Evolutionary conservation across 352 stramenopile genomes (phyloP), one percentile per base, ranked within the genome.

Genomic region (Hyaloperonospora arabidopsidis): DNA sequence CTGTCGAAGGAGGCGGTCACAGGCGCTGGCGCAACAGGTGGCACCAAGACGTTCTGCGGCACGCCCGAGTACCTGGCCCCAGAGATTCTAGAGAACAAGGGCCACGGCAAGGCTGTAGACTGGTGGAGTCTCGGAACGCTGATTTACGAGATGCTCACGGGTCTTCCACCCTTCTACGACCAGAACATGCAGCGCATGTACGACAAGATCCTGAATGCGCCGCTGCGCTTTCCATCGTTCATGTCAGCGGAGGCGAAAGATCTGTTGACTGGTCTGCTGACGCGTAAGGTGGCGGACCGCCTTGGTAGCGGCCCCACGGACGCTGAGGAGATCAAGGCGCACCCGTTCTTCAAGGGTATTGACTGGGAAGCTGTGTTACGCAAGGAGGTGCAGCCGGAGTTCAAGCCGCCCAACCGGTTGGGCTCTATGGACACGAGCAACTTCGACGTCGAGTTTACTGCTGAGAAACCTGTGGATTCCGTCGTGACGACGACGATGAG

Each of bases 31-130:
- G 74, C 86, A 15, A 67, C 79, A 2, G 84, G 82, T 22, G 82
- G 84, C 41, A 95, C 81, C 47, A 91, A 95, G 71, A 95, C 85
- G 35, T 96, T 97, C 61, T 97, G 90, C 61, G 89, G 89, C 45
- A 97, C 89, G 23, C 90, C 89, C n/a, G 87, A 97, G 69, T 97
- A 98, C 75, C 67, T 98, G 32, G 91, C 93, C 15, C 93, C 93
- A 0, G 93, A 98, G 65, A 96, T 97, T 41, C 69, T 98, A 39
- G 86, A 97, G 62, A 97, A 97, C 74, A 93, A 97, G 70, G 85
- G 86, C 11, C 84, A 95, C 68, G 84, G 84, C 76, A 94, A 94
- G 69, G 84, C 67, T 36, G 85, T 95, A 34, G 85, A 95, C 65
- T 95, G 83, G 83, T 95, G 85, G 85, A 91, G 78, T 68, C 70